phyloP scores from a whole-genome alignment of 768 basidiomycete species.

The Lentinus tigrinus region DNA sequence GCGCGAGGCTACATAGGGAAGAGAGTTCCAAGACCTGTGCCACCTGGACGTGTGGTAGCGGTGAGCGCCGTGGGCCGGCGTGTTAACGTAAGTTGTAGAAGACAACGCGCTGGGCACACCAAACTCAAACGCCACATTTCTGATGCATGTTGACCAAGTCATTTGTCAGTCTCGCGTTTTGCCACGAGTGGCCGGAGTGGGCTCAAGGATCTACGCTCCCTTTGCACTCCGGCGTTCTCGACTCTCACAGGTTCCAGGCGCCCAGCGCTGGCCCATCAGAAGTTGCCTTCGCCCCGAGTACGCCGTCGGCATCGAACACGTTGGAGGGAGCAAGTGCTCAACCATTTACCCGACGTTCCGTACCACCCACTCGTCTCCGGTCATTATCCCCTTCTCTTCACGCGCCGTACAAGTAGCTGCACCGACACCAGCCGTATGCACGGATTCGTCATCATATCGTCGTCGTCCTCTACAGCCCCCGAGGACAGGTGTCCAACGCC shows the following conservation, averaged over 20 bases:
- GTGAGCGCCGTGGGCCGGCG: conserved; percentile 6
- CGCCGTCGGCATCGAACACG: conserved; percentile 18
- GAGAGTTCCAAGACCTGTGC: conserved; percentile 4
- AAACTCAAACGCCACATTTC: conserved; percentile 25
- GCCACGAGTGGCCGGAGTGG: conserved; percentile 9
- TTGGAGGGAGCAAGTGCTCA: conserved; percentile 9
- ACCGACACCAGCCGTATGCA: background rate
- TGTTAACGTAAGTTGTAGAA: conserved; percentile 16
- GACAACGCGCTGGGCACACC: background rate
- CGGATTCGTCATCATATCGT: background rate
- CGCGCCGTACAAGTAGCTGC: background rate
- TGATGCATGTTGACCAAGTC: conserved; percentile 18
- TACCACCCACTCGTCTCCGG: conserved; percentile 1
- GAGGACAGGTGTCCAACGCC: background rate
- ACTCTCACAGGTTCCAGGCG: background rate
- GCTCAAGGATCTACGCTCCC: conserved; percentile 8
- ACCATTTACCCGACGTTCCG: conserved; percentile 1
- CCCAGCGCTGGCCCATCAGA: conserved; percentile 14
- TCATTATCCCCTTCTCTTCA: background rate
- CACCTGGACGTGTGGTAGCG: conserved; percentile 7
- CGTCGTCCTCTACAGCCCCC: background rate
- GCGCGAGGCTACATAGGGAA: background rate
- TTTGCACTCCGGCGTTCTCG: conserved; percentile 10
- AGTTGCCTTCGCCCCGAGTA: conserved; percentile 11
- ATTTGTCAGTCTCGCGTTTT: conserved; percentile 14